A percentile compares a stretch with the other conserved stretches of the same genome.
Evolutionary conservation across 306 rosid genomes (phyloP).

Genomic region (peach (Prunus persica)): Prunus_persica_NCBIv2 NC_034009.1:3410001-3410500

Average conservation of each 20-base stretch:
- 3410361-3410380: constrained; percentile 25
- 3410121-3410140: constrained; percentile 10
- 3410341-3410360: constrained; percentile 39
- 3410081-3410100: constrained; percentile 50
- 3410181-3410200: constrained; percentile 13
- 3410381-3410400: not conserved
- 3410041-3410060: constrained; percentile 24
- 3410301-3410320: not conserved
- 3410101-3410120: constrained; percentile 55
- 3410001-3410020: constrained; percentile 34
- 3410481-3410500: constrained; percentile 25
- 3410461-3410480: constrained; percentile 15
- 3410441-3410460: constrained; percentile 12
- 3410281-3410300: constrained; percentile 22
- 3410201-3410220: constrained; percentile 15
- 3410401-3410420: constrained; percentile 13
- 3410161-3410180: constrained; percentile 14
- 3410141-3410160: constrained; percentile 18
- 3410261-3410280: constrained; percentile 1
- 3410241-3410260: not conserved
- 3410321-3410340: constrained; percentile 24
- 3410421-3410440: not conserved
- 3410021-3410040: constrained; percentile 19
- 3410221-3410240: constrained; percentile 22
- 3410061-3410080: constrained; percentile 33